Percentiles rank a stretch among this genome's conserved stretches.
These are phyloP conservation scores for Arctium lappa DNA, from an alignment of 129 eudicot genomes.

Conservation along the genomic window DNA sequence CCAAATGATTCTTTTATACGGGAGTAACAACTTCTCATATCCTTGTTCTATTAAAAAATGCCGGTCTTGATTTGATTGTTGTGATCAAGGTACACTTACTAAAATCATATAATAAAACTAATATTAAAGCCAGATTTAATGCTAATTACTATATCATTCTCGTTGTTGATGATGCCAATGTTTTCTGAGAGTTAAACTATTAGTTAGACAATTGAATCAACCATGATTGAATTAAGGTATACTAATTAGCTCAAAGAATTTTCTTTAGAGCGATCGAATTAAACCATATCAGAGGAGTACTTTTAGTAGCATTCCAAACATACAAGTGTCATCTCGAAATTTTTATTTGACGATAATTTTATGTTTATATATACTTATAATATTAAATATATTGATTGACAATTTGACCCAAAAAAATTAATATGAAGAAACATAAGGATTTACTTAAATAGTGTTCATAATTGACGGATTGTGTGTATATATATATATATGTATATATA, in stretches of 20 bases:
- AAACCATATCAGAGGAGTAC: not conserved
- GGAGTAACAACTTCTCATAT: not conserved
- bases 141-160: not conserved
- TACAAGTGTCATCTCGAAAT: no score
- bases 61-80: conserved; percentile 8
- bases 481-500: no score
- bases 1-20: not conserved
- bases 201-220: no score
- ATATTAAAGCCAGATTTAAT: no score
- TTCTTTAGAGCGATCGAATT: not conserved
- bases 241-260: not conserved
- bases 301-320: not conserved
- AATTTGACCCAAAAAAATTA: no score
- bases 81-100: not conserved
- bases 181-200: not conserved
- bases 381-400: no score
- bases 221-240: not conserved
- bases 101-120: no score
- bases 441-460: no score
- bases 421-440: no score
- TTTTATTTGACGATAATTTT: no score
- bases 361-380: not conserved
- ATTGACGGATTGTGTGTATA: no score
- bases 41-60: not conserved
- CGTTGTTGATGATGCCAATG: not conserved